Conservation (phyloP, 257 asterid genomes). For the Primulina eburnea region DNA sequence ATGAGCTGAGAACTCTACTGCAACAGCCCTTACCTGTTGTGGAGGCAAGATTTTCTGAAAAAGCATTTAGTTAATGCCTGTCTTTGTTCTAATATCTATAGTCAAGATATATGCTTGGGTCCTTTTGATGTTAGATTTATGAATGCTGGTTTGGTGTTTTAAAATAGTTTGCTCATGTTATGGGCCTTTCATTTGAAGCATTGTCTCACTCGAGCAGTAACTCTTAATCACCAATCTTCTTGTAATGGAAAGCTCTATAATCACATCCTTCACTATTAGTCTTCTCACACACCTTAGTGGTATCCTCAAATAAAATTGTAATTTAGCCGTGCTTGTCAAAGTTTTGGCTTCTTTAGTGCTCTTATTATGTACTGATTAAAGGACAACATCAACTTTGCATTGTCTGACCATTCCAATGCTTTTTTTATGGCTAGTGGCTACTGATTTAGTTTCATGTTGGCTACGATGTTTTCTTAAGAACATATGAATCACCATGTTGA, state of each 20-base stretch:
- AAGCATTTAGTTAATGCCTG: conserved; percentile 20
- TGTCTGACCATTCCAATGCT: no score
- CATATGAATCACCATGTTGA: no score
- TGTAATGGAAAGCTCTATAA: background rate
- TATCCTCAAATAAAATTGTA: no score
- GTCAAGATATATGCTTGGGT: background rate
- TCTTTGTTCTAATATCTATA: conserved; percentile 25
- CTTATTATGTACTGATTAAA: no score
- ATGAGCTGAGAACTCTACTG: conserved; percentile 52
- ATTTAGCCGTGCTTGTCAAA: no score
- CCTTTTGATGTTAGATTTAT: conserved; percentile 2
- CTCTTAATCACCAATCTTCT: conserved; percentile 1
- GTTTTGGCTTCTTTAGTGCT: no score
- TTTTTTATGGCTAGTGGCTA: no score
- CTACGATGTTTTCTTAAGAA: no score
- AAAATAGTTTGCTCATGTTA: background rate
- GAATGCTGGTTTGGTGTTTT: background rate
- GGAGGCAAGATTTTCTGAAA: conserved; percentile 58
- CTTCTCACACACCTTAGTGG: no score
- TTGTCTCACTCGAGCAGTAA: background rate
- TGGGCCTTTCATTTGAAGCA: conserved; percentile 16
- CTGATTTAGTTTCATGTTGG: no score
- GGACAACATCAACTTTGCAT: no score
- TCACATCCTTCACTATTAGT: background rate
- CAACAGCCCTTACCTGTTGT: conserved; percentile 57